Conservation (phyloP, 768 basidiomycete genomes). For the Tulasnella sp. region DNA sequence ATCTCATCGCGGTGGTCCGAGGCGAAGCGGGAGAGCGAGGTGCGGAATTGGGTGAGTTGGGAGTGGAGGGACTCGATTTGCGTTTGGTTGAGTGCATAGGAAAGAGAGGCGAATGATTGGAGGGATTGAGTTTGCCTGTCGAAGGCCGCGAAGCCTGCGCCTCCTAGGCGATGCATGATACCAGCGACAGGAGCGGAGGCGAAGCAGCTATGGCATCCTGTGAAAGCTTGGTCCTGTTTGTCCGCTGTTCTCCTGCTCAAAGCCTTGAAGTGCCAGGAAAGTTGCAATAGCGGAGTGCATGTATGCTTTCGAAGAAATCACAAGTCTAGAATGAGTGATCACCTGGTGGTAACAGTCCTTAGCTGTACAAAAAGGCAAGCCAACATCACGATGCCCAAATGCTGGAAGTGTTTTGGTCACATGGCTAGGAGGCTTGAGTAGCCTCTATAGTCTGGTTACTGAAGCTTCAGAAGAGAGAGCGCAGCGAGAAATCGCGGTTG, state of each 20-base stretch:
- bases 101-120: conserved; percentile 71
- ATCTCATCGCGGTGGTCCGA: conserved; percentile 65
- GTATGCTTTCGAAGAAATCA: too few species aligned
- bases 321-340: too few species aligned
- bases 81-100: conserved; percentile 57
- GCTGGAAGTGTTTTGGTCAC: too few species aligned
- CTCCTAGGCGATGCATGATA: conserved; percentile 59
- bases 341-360: too few species aligned
- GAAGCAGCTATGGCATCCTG: background rate
- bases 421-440: too few species aligned
- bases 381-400: too few species aligned
- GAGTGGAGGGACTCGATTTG: conserved; percentile 71
- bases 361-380: too few species aligned
- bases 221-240: background rate
- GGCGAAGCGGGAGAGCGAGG: conserved; percentile 69
- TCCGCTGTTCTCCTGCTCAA: background rate
- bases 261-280: too few species aligned
- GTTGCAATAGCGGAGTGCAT: too few species aligned
- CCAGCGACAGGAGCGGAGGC: background rate
- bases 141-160: conserved; percentile 81
- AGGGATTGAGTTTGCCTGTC: conserved; percentile 76
- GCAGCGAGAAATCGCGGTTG: too few species aligned
- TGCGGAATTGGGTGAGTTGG: conserved; percentile 75
- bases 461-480: too few species aligned
- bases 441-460: too few species aligned